Evolutionary conservation across 345 rosid genomes (phyloP), one percentile per base, ranked within the genome.

Genomic region (Sapria himalayana): DNA sequence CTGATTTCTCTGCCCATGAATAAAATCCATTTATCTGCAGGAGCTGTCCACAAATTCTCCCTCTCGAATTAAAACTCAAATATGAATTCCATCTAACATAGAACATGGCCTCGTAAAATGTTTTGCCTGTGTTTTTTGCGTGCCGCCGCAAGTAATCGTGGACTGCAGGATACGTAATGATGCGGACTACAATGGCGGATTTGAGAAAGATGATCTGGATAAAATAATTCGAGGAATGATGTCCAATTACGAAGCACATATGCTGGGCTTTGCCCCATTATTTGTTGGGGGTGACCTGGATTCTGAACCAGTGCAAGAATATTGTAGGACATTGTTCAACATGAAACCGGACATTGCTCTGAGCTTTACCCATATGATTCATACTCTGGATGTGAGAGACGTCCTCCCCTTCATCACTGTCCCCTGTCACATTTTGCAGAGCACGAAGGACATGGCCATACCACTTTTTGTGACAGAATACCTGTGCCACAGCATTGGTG

Each of bases 281-380:
- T 66, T 64, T 0, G 73, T 86, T 0, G 94, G 97, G 0, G 94
- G 94, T 2, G 97, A 86, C 74, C 46, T 86, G 69, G 94, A 86
- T 25, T 78, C 92, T 0, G 55, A 69, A 25, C 89, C 89, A 9
- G 85, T 81, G 24, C 97, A 86, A 52, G 97, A 86, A 64, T 86
- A 81, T 49, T 78, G 94, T 54, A 68, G 97, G 18, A 81, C 94
- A 1, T 70, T 81, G 0, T 86, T 81, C 82, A 86, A 86, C 61
- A 81, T 86, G 92, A 55, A 92, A 46, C 97, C 94, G 0, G 94
- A 86, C 67, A 81, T 86, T 31, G 85, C 97, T 41, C 58, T 86
- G 0, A 66, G 67, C 19, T 69, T 81, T 14, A 81, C 58, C 2
- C 89, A 70, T 32, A 73, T 67, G 54, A 76, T 86, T 18, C 81